A percentile compares a stretch with the other conserved stretches of the same genome.
phyloP scores from a whole-genome alignment of 208 protist genomes.

The Endotrypanum monterogeii region DNA sequence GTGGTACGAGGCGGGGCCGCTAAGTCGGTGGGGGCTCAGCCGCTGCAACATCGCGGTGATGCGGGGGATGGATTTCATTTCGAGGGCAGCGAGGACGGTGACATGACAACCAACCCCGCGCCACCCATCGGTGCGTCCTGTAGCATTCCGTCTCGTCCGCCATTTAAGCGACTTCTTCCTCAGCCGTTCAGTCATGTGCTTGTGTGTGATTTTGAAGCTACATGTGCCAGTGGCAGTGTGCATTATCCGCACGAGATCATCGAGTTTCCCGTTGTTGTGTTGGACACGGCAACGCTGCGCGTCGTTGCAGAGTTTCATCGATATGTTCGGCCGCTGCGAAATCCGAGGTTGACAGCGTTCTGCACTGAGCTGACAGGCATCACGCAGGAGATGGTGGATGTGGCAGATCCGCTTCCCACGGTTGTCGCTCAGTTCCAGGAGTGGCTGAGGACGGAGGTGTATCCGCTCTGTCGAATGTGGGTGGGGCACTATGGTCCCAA shows the following conservation, averaged over 20 bases:
- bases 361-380: slow-evolving; percentile 96
- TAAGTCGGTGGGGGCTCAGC: not conserved
- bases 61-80: not conserved
- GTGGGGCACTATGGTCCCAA: slow-evolving; percentile 24
- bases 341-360: slow-evolving; percentile 88
- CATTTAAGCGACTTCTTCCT: slow-evolving; percentile 39
- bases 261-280: slow-evolving; percentile 94
- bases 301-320: slow-evolving; percentile 87
- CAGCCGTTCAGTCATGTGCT: slow-evolving; percentile 92
- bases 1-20: not conserved
- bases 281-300: slow-evolving; percentile 70
- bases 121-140: slow-evolving; percentile 13
- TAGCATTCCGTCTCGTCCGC: slow-evolving; percentile 34
- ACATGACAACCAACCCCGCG: not conserved
- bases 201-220: slow-evolving; percentile 93
- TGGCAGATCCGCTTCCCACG: slow-evolving; percentile 54
- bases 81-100: slow-evolving; percentile 2
- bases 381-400: slow-evolving; percentile 90
- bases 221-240: slow-evolving; percentile 71
- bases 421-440: slow-evolving; percentile 63
- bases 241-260: slow-evolving; percentile 95
- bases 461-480: slow-evolving; percentile 68
- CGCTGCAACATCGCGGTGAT: slow-evolving; percentile 9
- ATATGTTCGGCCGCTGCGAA: slow-evolving; percentile 86
- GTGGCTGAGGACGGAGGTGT: slow-evolving; percentile 73